phyloP scores from a whole-genome alignment of 805 yeast species.

The Candida ficus region DNA sequence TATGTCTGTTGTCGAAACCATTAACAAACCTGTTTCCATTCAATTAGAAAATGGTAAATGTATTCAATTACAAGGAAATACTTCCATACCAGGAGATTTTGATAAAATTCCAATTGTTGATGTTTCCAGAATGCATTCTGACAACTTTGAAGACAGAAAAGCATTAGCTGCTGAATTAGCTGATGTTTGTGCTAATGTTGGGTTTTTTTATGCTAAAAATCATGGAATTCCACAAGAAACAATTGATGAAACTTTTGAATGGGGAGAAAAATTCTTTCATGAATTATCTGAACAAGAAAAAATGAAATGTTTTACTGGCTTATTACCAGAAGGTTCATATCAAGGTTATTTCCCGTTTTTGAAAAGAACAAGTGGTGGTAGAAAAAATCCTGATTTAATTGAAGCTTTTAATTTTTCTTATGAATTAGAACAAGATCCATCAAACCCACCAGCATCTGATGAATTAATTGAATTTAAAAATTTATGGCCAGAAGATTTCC shows the following conservation, averaged over 20 bases:
- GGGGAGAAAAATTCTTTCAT: slow-evolving; percentile 24
- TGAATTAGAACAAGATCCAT: slow-evolving; percentile 20
- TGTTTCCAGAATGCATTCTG: background rate
- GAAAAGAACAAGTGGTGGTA: slow-evolving; percentile 17
- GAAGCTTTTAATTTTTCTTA: slow-evolving; percentile 32
- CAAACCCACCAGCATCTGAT: slow-evolving; percentile 13
- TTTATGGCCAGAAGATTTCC: slow-evolving; percentile 25
- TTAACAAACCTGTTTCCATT: background rate
- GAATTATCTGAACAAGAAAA: slow-evolving; percentile 22
- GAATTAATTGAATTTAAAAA: slow-evolving; percentile 23
- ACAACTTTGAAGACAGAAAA: slow-evolving; percentile 10
- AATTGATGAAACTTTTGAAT: slow-evolving; percentile 19
- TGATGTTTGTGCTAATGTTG: slow-evolving; percentile 23
- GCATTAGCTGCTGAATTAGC: slow-evolving; percentile 20
- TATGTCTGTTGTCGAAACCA: background rate
- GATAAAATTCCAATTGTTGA: background rate
- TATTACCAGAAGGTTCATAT: slow-evolving; percentile 19
- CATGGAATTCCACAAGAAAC: slow-evolving; percentile 25
- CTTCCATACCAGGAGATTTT: background rate
- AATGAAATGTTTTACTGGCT: slow-evolving; percentile 23
- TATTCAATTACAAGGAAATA: background rate
- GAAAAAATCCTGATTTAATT: slow-evolving; percentile 24
- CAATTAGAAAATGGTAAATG: background rate
- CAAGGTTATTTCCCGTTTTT: slow-evolving; percentile 23
- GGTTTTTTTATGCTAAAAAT: slow-evolving; percentile 28